These are phyloP conservation scores for Capsicum rhomboideum DNA, from an alignment of 257 asterid genomes.

Conservation along the genomic window DNA sequence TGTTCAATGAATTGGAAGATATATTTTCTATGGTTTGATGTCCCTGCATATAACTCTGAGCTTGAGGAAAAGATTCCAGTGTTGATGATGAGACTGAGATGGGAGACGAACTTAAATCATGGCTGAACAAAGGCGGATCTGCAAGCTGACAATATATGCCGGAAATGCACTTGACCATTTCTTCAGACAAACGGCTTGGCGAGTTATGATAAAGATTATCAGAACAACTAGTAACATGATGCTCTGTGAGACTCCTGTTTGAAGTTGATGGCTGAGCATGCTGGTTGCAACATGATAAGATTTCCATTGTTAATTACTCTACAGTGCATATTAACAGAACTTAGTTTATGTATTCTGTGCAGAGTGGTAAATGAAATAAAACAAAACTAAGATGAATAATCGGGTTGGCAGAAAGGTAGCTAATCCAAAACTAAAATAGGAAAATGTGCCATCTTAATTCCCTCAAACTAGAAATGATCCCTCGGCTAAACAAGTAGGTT, in stretches of 20 bases:
- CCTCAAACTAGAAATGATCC: background rate
- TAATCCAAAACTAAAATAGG: background rate
- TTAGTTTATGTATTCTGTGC: background rate
- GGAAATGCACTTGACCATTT: slow-evolving; percentile 85
- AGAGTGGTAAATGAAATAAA: background rate
- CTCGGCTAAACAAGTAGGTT: too few relatives aligned
- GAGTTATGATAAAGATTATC: slow-evolving; percentile 29
- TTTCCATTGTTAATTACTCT: background rate
- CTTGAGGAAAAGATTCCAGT: slow-evolving; percentile 25
- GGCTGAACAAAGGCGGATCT: slow-evolving; percentile 41
- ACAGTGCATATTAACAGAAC: background rate
- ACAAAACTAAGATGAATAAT: background rate
- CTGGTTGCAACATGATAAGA: slow-evolving; percentile 26
- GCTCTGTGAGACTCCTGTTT: slow-evolving; percentile 22
- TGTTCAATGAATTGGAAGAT: slow-evolving; percentile 23
- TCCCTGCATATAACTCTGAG: slow-evolving; percentile 10
- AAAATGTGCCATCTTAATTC: background rate
- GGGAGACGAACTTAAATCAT: slow-evolving; percentile 26
- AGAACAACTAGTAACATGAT: slow-evolving; percentile 20
- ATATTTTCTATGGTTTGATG: slow-evolving; percentile 17
- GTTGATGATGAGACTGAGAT: slow-evolving; percentile 31
- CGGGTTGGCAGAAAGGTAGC: background rate
- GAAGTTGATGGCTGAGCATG: slow-evolving; percentile 30
- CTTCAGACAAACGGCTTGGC: slow-evolving; percentile 69
- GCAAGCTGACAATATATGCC: slow-evolving; percentile 59